Conservation (phyloP, 306 rosid genomes). For the Quercus bicolor region DNA sequence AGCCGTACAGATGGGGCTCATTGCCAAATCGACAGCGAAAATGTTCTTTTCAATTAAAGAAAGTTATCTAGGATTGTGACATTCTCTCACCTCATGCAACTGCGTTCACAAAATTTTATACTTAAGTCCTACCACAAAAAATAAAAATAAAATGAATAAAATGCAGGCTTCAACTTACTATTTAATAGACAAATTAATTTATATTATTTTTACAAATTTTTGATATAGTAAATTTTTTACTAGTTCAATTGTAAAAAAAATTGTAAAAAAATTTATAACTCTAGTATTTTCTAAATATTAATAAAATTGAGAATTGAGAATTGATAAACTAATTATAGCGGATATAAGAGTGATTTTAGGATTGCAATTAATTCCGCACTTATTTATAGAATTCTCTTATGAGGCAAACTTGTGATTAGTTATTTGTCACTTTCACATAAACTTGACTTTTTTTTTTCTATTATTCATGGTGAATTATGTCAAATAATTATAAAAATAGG, state of each 20-base stretch:
- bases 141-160: neutral
- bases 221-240: too few species aligned
- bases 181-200: neutral
- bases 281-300: too few species aligned
- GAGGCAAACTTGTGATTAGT: rapidly evolving
- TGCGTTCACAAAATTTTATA: conserved; percentile 6
- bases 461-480: too few species aligned
- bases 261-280: too few species aligned
- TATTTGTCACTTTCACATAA: rapidly evolving
- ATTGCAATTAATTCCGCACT: too few species aligned
- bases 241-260: too few species aligned
- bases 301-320: conserved; percentile 12
- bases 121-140: neutral
- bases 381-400: too few species aligned
- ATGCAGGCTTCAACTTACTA: neutral
- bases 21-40: neutral
- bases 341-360: too few species aligned
- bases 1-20: neutral
- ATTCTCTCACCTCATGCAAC: conserved; percentile 29
- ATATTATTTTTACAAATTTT: neutral
- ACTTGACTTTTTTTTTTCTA: rapidly evolving
- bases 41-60: neutral
- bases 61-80: conserved; percentile 1
- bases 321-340: neutral
- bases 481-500: too few species aligned